Evolutionary conservation across 2,329 filamentous ascomycete genomes (phyloP).

Genomic region (Lecanicillium sp.): DNA sequence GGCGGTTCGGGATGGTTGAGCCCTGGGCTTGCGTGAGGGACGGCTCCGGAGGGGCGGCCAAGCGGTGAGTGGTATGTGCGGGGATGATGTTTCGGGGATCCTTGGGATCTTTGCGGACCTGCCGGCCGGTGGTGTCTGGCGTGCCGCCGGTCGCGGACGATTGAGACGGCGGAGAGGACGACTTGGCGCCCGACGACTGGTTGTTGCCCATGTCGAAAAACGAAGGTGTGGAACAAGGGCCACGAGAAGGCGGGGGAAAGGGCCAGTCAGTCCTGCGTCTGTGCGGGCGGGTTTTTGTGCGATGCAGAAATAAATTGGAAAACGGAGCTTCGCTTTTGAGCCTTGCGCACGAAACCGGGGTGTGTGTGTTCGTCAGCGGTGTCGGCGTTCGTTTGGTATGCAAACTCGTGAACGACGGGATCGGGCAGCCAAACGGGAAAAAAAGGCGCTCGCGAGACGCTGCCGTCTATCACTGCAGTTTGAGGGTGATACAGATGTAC

Average conservation of each 20-base stretch:
- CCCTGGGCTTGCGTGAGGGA: conserved; percentile 54
- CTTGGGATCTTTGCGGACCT: conserved; percentile 25
- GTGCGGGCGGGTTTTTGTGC: not conserved
- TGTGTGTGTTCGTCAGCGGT: too few species aligned
- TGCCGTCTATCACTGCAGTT: too few species aligned
- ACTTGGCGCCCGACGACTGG: conserved; percentile 29
- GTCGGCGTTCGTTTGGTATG: too few species aligned
- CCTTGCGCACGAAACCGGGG: too few species aligned
- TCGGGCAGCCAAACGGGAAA: too few species aligned
- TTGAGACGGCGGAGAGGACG: conserved; percentile 20
- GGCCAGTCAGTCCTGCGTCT: not conserved
- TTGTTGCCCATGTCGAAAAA: conserved; percentile 27
- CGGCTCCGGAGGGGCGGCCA: conserved; percentile 52
- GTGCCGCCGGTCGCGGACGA: conserved; percentile 8
- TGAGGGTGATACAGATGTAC: too few species aligned
- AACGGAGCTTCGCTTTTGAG: too few species aligned
- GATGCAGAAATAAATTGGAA: too few species aligned
- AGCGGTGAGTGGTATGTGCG: conserved; percentile 46
- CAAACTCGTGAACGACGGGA: too few species aligned
- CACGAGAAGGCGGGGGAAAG: not conserved
- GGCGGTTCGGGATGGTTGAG: conserved; percentile 39
- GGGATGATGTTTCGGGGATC: conserved; percentile 47
- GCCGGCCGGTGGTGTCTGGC: conserved; percentile 20
- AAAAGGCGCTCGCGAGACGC: too few species aligned
- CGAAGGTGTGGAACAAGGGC: conserved; percentile 1